Evolutionary conservation across 1,139 yeast genomes (phyloP), one percentile per base, ranked within the genome.

Genomic region (Geotrichum histeridarum): DNA sequence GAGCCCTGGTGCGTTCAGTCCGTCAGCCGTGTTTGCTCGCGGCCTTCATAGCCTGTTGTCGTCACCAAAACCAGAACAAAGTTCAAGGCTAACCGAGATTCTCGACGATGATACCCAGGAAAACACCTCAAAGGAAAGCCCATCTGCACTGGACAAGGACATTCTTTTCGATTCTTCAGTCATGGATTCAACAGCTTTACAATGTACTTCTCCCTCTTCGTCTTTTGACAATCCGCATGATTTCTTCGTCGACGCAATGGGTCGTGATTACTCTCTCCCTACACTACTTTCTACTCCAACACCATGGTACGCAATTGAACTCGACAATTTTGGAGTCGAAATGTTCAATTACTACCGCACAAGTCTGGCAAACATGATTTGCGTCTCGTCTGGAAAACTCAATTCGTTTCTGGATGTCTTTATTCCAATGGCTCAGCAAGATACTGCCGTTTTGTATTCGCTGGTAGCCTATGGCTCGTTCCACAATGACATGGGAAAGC

Each of bases 391-490:
- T 12, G 39, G 39, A 8, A 80, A 77, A 36, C 81, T 84, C 36
- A 87, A 86, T 64, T 81, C 83, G 61, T 87, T 83, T 65, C 79
- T 82, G 55, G 81, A 81, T 42, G 83, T 86, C n/a, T 86, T 86
- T 65, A 70, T 87, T 42, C 93, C 94, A 0, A 79, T 87, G 77
- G 93, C 95, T 0, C 82, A 83, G 54, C 73, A 75, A 54, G 86
- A 85, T 62, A 73, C 75, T 42, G 86, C 91, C 0, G 86, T 86
- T 1, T 70, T 87, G 50, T 82, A 82, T 66, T 82, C 86, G 1
- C 75, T 87, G 7, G 70, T 87, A 50, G 89, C 93, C 0, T 86
- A 94, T 93, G 80, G 93, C 1, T 88, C 88, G 0, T 81, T 81
- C 66, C 84, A 82, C 65, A 66, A 79, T 55, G 84, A 82, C 1